Base-by-base conservation (phyloP, 306 rosid genomes). In the Cicer pinnatifidum region DNA sequence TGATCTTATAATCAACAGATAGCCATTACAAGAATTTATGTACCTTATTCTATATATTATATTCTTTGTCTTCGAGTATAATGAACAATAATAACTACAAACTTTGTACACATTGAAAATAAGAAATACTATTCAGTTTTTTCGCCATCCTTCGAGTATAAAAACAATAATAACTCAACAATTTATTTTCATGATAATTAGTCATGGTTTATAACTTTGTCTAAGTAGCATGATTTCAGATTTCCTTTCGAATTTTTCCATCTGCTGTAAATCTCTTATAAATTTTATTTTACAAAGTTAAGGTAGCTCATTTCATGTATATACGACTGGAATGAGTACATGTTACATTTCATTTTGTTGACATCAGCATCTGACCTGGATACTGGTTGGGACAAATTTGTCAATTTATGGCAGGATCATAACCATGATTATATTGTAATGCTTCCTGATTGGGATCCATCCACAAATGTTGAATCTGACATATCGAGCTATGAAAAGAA, bases 381-480 rank as follows among this genome's bases (percentile, higher is more conserved):
- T 79, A 19, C 78, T 63, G 62, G 69, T 79, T 62, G 37, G 37
- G 53, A 15, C 43, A 38, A 74, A 50, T 45, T 62, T 19, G 38
- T 43, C 7, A 73, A 79, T 65, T 72, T 51, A 61, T 57, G 69
- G 59, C 92, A 93, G 98, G 91, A 93, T 85, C 98, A 93, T 79
- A 93, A 94, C 84, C 82, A 74, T 57, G 97, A 94, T 86, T 91
- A 80, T 61, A 88, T 91, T 35, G 97, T 83, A 72, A 71, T 87
- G 87, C 81, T 94, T 79, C 98, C 98, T 3, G 98, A 91, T 67
- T 91, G 96, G 96, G 86, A 88, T 73, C 96, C 98, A 16, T 82
- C 91, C 58, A 11, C 71, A 53, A 58, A 68, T 44, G 68, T 28
- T 33, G 16, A 53, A 77, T 72, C 84, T 23, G 61, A 79, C 28